Evolutionary conservation across 768 basidiomycete genomes (phyloP).

Genomic region (Rhodotorula taiwanensis): DNA sequence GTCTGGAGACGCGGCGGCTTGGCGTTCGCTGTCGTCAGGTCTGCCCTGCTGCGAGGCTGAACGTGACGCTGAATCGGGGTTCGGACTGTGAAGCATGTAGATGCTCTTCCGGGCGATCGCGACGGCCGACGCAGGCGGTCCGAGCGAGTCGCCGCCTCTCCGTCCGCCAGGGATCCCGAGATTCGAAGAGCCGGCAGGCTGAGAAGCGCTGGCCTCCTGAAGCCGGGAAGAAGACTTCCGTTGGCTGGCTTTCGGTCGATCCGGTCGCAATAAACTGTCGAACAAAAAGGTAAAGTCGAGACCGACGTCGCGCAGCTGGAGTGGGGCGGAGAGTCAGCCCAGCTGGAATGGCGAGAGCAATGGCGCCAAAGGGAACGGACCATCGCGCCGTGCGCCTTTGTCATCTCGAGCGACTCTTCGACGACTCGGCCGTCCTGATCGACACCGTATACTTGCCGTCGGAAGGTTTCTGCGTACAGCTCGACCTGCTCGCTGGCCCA

Average conservation of each 20-base stretch:
- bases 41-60: no score
- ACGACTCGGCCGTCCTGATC: conserved; percentile 54
- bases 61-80: no score
- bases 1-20: no score
- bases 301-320: conserved; percentile 83
- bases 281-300: conserved; percentile 90
- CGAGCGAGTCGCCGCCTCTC: background rate
- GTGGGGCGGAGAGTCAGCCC: background rate
- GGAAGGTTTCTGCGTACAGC: conserved; percentile 72
- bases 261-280: conserved; percentile 46
- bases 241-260: background rate
- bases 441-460: conserved; percentile 81
- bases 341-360: background rate
- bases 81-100: background rate
- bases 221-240: conserved; percentile 15
- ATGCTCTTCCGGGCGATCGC: conserved; percentile 31
- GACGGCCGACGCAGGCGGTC: conserved; percentile 12
- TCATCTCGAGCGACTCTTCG: conserved; percentile 70
- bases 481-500: conserved; percentile 88
- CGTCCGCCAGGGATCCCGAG: background rate
- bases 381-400: conserved; percentile 73
- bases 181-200: conserved; percentile 3
- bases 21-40: no score
- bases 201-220: conserved; percentile 4
- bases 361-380: conserved; percentile 46